These are phyloP conservation scores for Boletus reticulatus DNA, from an alignment of 768 basidiomycete genomes.

Conservation along the genomic window DNA sequence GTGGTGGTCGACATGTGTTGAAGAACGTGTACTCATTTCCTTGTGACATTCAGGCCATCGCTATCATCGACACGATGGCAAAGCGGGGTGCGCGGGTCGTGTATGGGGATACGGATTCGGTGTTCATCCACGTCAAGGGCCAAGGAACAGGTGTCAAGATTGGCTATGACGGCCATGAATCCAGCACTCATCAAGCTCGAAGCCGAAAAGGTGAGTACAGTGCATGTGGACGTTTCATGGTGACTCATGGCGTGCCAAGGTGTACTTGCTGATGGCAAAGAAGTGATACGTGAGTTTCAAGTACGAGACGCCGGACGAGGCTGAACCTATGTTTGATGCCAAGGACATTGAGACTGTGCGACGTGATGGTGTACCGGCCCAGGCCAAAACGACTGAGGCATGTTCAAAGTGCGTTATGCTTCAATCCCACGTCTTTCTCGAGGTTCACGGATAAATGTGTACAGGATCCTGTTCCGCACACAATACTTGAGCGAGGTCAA, in stretches of 20 bases:
- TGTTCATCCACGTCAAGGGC: constrained; percentile 93
- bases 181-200: constrained; percentile 96
- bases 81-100: constrained; percentile 94
- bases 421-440: background rate
- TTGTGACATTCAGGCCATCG: constrained; percentile 61
- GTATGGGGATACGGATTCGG: constrained; percentile 96
- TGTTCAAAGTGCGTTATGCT: constrained; percentile 63
- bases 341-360: constrained; percentile 96
- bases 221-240: no score
- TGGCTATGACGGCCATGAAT: constrained; percentile 84
- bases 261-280: constrained; percentile 95
- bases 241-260: constrained; percentile 43
- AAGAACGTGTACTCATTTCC: no score
- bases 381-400: constrained; percentile 89
- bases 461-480: constrained; percentile 86
- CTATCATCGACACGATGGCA: constrained; percentile 65
- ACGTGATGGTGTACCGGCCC: constrained; percentile 87
- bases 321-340: constrained; percentile 82
- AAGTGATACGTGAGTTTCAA: constrained; percentile 98
- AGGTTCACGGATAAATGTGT: background rate
- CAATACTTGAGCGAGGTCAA: constrained; percentile 85
- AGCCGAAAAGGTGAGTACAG: constrained; percentile 81
- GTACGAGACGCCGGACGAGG: constrained; percentile 81
- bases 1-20: no score
- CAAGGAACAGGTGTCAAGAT: constrained; percentile 89